These are phyloP conservation scores for Solanum microdontum DNA, from an alignment of 257 asterid genomes.

Conservation along the genomic window DNA sequence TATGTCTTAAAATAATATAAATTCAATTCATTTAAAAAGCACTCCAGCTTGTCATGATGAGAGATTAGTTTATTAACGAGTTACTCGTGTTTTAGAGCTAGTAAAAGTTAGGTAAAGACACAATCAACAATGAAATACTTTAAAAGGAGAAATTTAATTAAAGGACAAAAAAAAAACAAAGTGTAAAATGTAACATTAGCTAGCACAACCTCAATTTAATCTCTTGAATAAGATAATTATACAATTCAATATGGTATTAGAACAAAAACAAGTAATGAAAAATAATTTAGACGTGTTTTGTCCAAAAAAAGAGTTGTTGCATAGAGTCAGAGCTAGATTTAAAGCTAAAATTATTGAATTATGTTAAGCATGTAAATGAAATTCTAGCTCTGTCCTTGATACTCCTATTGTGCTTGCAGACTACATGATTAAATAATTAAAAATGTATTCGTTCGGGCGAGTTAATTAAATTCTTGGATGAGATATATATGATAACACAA, in stretches of 20 bases:
- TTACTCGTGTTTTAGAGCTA: neutral
- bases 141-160: neutral
- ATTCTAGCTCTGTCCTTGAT: neutral
- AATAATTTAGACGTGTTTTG: neutral
- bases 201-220: neutral
- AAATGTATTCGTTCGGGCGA: fast-evolving
- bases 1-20: neutral
- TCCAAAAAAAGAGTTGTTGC: neutral
- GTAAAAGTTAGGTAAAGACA: neutral
- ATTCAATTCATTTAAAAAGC: neutral
- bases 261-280: too few species aligned
- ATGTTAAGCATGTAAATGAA: neutral
- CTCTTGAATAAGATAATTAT: too few species aligned
- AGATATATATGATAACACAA: neutral
- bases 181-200: neutral
- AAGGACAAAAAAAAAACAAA: neutral
- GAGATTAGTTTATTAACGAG: neutral
- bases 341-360: neutral
- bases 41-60: neutral
- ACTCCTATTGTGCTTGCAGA: neutral
- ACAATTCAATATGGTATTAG: too few species aligned
- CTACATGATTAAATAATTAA: neutral
- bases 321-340: too few species aligned
- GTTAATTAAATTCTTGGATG: neutral
- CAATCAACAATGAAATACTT: neutral